These are phyloP conservation scores for Earliella scabrosa DNA, from an alignment of 1,284 basidiomycete species.

Conservation along the genomic window DNA sequence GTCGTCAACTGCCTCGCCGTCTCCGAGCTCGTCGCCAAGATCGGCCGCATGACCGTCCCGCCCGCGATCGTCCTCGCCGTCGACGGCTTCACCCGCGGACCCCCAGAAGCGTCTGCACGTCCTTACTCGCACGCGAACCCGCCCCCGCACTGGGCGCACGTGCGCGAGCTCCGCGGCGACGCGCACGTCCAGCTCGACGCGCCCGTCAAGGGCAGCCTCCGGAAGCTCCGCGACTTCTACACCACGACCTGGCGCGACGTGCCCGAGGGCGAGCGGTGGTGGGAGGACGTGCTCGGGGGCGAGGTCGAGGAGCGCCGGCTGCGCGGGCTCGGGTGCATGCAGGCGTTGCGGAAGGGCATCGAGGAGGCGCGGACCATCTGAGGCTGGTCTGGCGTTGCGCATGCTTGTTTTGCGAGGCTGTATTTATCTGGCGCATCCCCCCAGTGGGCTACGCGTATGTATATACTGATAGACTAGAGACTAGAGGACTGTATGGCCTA, in stretches of 20 bases:
- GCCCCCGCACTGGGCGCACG: constrained; percentile 56
- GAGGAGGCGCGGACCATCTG: constrained; percentile 36
- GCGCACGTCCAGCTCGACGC: constrained; percentile 24
- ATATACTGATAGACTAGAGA: not conserved
- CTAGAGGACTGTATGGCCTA: no score
- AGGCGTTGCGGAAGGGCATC: constrained; percentile 47
- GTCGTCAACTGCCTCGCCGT: constrained; percentile 72
- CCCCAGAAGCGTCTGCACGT: not conserved
- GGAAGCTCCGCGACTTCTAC: constrained; percentile 48
- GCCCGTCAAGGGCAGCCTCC: constrained; percentile 37
- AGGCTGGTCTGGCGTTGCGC: no score
- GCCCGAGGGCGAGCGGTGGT: constrained; percentile 62
- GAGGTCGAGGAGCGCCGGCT: constrained; percentile 50
- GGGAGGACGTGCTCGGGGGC: constrained; percentile 60
- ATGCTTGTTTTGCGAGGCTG: not conserved
- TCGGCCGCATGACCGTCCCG: constrained; percentile 77
- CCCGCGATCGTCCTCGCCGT: constrained; percentile 60
- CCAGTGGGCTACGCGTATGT: not conserved
- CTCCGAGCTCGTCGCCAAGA: constrained; percentile 75
- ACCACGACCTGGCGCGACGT: constrained; percentile 61
- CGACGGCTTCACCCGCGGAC: constrained; percentile 49
- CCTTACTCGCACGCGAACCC: constrained; percentile 49
- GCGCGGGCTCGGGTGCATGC: constrained; percentile 46
- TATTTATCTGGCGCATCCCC: no score
- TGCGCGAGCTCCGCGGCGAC: constrained; percentile 43